Evolutionary conservation across 306 rosid genomes (phyloP).

Genomic region (Prosopis cineraria): DNA sequence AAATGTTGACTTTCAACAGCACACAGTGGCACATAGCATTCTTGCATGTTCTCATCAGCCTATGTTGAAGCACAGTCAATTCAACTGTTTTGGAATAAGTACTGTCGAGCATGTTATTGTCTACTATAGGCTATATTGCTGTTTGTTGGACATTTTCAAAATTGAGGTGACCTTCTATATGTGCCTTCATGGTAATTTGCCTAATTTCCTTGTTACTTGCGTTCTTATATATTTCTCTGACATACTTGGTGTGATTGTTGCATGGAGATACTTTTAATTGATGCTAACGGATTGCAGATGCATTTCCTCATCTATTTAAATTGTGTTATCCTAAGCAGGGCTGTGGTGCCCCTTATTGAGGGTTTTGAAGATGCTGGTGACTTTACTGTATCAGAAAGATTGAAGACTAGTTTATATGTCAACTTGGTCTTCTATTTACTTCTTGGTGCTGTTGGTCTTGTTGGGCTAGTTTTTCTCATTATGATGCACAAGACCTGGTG

Average conservation of each 20-base stretch:
- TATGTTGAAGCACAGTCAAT: background rate
- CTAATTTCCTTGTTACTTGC: conserved; percentile 20
- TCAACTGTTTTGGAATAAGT: background rate
- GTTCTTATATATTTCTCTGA: background rate
- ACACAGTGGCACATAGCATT: background rate
- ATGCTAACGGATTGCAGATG: conserved; percentile 28
- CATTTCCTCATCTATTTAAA: conserved; percentile 53
- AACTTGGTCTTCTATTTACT: conserved; percentile 84
- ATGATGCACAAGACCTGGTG: conserved; percentile 67
- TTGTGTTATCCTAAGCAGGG: conserved; percentile 88
- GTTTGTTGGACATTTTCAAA: background rate
- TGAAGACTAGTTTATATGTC: conserved; percentile 88
- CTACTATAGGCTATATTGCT: background rate
- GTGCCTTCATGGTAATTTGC: conserved; percentile 1
- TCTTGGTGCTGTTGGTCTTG: conserved; percentile 71
- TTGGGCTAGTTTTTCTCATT: conserved; percentile 79
- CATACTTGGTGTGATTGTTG: conserved; percentile 17
- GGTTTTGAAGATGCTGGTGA: conserved; percentile 99
- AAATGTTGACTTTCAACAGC: background rate
- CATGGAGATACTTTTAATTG: conserved; percentile 20
- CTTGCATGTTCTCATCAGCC: conserved; percentile 9
- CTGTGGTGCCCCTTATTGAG: conserved; percentile 99
- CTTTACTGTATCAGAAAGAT: conserved; percentile 80
- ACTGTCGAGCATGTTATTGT: background rate
- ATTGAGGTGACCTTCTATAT: conserved; percentile 17